phyloP scores from a whole-genome alignment of 768 basidiomycete genomes.

The Jaapia argillacea region DNA sequence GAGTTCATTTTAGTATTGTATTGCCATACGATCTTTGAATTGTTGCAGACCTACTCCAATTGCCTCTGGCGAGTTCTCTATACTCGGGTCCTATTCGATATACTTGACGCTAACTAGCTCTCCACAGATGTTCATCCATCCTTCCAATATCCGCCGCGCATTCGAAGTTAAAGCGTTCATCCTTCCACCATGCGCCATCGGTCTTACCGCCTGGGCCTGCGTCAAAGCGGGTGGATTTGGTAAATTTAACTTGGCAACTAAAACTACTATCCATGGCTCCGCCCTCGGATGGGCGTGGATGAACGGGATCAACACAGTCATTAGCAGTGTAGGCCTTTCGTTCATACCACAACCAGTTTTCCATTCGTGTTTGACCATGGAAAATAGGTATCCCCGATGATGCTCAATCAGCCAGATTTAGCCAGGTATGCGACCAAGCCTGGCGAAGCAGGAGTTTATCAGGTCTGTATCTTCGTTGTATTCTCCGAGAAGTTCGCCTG shows the following conservation, averaged over 20 bases:
- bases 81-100: no score
- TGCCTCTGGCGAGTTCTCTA: no score
- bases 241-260: neutral
- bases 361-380: neutral
- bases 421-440: neutral
- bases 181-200: slow-evolving; percentile 2
- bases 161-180: slow-evolving; percentile 1
- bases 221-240: neutral
- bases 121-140: neutral
- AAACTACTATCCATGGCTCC: neutral
- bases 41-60: neutral
- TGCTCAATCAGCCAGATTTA: neutral
- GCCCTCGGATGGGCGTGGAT: slow-evolving; percentile 1
- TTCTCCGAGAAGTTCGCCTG: no score
- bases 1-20: neutral
- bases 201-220: slow-evolving; percentile 1
- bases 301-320: neutral
- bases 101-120: no score
- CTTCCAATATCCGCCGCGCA: neutral
- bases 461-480: neutral
- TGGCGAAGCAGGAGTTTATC: neutral
- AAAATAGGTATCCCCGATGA: neutral
- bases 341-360: neutral
- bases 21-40: no score
- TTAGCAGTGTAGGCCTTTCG: neutral